phyloP scores from a whole-genome alignment of 768 basidiomycete species.

The Mycena vitilis region DNA sequence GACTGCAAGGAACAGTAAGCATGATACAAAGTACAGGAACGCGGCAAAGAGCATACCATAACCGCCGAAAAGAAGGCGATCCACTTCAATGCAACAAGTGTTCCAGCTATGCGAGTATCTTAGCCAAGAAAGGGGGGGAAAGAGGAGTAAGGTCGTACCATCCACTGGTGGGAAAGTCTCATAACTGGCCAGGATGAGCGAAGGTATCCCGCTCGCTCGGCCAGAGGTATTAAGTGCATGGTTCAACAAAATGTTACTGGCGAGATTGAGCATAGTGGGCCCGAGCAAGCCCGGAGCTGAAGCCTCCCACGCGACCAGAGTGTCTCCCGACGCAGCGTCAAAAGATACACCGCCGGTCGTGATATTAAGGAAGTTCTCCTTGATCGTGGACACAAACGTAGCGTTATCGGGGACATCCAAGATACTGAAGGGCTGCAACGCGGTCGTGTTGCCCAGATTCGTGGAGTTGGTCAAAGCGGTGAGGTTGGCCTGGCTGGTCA shows the following conservation, averaged over 20 bases:
- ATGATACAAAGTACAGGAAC: not conserved
- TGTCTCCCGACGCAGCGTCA: constrained; percentile 58
- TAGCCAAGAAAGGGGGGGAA: not conserved
- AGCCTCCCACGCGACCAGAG: constrained; percentile 81
- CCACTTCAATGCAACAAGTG: constrained; percentile 77
- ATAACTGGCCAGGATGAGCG: constrained; percentile 70
- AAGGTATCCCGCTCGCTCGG: constrained; percentile 48
- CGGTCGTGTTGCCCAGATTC: constrained; percentile 57
- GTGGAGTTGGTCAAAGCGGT: constrained; percentile 28
- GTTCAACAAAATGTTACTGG: constrained; percentile 74
- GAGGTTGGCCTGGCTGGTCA: constrained; percentile 44
- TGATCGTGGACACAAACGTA: constrained; percentile 67
- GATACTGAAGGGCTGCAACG: constrained; percentile 44
- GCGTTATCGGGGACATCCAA: constrained; percentile 64
- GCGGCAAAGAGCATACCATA: constrained; percentile 58
- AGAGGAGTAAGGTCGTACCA: constrained; percentile 25
- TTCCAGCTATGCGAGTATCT: constrained; percentile 46
- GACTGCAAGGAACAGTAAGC: constrained; percentile 53
- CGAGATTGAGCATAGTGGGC: constrained; percentile 73
- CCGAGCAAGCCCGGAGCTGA: constrained; percentile 68
- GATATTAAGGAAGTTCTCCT: constrained; percentile 64
- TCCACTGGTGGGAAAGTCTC: constrained; percentile 67
- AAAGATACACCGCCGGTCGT: constrained; percentile 77
- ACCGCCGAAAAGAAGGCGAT: constrained; percentile 77
- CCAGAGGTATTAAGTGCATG: constrained; percentile 67